Percentiles rank a stretch among this genome's conserved stretches.
phyloP scores from a whole-genome alignment of 164 flowering plant species.

The Umbilicus rupestris region DNA sequence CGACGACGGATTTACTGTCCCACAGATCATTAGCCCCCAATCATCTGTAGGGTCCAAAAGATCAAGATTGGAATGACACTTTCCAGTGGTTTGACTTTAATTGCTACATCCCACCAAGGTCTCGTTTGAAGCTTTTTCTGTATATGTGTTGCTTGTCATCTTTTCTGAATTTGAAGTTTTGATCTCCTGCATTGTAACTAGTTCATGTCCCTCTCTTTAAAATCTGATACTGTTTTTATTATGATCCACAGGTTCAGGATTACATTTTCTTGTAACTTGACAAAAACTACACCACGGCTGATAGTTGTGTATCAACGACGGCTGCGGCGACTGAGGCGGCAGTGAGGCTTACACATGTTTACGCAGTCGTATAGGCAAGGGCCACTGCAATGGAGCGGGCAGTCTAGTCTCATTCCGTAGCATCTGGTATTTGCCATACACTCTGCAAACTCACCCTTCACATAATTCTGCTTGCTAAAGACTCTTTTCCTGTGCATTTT shows the following conservation, averaged over 20 bases:
- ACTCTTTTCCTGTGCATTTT: constrained; percentile 13
- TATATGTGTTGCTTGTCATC: not conserved
- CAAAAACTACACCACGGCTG: too few species aligned
- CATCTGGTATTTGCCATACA: constrained; percentile 51
- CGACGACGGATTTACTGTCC: constrained; percentile 61
- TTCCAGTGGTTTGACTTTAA: not conserved
- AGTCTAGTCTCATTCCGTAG: constrained; percentile 52
- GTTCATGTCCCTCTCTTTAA: too few species aligned
- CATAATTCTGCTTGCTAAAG: constrained; percentile 18
- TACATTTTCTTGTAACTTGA: too few species aligned
- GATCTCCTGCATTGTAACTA: not conserved
- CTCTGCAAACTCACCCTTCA: constrained; percentile 48
- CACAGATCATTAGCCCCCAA: constrained; percentile 49
- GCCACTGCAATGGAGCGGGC: constrained; percentile 70
- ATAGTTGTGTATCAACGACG: not conserved
- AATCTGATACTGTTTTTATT: too few species aligned
- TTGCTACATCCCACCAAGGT: too few species aligned
- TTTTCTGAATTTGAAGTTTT: not conserved
- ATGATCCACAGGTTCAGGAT: too few species aligned
- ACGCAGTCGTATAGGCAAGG: constrained; percentile 57
- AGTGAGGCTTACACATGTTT: constrained; percentile 58
- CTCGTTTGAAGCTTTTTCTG: not conserved
- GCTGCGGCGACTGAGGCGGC: constrained; percentile 20
- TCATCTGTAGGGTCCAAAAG: constrained; percentile 31
- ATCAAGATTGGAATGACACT: constrained; percentile 31